These are phyloP conservation scores for Aspergillus affinis DNA, from an alignment of 495 filamentous ascomycete species.

Conservation along the genomic window DNA sequence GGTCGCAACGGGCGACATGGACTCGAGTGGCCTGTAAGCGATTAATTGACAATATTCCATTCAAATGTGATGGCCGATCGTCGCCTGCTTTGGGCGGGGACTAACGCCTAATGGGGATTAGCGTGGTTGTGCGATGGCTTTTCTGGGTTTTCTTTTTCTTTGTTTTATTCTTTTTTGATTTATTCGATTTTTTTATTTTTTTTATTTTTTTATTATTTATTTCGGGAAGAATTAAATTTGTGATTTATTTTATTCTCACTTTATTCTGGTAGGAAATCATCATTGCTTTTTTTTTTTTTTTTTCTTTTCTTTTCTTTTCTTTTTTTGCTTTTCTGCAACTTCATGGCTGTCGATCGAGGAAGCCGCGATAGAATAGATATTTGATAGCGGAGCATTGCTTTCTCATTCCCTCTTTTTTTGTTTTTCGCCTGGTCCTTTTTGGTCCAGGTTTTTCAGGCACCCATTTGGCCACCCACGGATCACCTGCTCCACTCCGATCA, in stretches of 20 bases:
- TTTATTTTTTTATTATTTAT: not conserved
- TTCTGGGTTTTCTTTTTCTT: not conserved
- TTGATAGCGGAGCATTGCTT: not conserved
- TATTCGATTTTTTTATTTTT: not conserved
- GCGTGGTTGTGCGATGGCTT: not conserved
- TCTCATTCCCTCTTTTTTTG: not conserved
- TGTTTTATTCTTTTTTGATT: not conserved
- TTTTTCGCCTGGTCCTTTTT: too few species aligned
- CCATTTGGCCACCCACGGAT: too few species aligned
- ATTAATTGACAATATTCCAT: too few species aligned
- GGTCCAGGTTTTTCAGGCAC: not conserved
- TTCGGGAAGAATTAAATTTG: not conserved
- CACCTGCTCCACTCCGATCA: too few species aligned
- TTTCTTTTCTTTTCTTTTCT: not conserved
- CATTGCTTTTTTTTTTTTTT: not conserved
- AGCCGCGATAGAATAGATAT: not conserved
- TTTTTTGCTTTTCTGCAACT: not conserved
- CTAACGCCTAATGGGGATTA: not conserved
- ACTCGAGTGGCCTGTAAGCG: too few species aligned
- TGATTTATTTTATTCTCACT: not conserved
- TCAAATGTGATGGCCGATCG: slow-evolving; percentile 23
- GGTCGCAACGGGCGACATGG: too few species aligned
- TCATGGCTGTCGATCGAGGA: not conserved
- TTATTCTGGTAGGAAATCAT: not conserved
- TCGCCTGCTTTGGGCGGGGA: slow-evolving; percentile 16